A percentile compares a stretch with the other conserved stretches of the same genome.
phyloP scores from a whole-genome alignment of 2,329 filamentous ascomycete species.

The Alternaria gaisen region DNA sequence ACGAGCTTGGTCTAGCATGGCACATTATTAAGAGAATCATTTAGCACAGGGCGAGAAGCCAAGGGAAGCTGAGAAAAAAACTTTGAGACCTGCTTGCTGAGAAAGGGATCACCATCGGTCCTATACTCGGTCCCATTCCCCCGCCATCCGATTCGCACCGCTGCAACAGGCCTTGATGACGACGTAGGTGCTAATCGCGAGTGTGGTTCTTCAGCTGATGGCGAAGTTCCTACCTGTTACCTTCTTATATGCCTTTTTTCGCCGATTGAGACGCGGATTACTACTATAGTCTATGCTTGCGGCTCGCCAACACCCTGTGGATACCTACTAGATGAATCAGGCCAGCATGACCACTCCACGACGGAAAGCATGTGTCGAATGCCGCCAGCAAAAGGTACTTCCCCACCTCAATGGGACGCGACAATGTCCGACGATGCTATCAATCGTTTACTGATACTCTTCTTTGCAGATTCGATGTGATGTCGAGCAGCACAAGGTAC shows the following conservation, averaged over 20 bases:
- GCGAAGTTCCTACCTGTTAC: conserved; percentile 29
- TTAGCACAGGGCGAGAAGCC: conserved; percentile 25
- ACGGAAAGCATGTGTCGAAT: conserved; percentile 50
- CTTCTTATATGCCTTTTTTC: conserved; percentile 36
- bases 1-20: conserved; percentile 24
- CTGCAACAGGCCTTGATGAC: conserved; percentile 42
- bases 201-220: conserved; percentile 28
- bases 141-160: conserved; percentile 45
- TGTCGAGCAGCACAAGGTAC: conserved; percentile 50
- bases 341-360: conserved; percentile 45
- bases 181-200: conserved; percentile 41
- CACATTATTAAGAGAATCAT: conserved; percentile 38
- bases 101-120: conserved; percentile 34
- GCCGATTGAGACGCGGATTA: conserved; percentile 34
- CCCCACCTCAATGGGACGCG: conserved; percentile 8
- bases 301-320: conserved; percentile 30
- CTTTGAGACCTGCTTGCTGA: conserved; percentile 24
- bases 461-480: conserved; percentile 49
- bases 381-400: conserved; percentile 50
- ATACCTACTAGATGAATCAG: conserved; percentile 30
- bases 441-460: conserved; percentile 23
- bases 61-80: conserved; percentile 21
- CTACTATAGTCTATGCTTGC: conserved; percentile 27
- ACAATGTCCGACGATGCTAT: conserved; percentile 6
- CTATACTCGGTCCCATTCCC: conserved; percentile 41